Evolutionary conservation across 768 basidiomycete species (phyloP), one percentile per base, ranked within the genome.

Genomic region (Leccinum truebloodii): DNA sequence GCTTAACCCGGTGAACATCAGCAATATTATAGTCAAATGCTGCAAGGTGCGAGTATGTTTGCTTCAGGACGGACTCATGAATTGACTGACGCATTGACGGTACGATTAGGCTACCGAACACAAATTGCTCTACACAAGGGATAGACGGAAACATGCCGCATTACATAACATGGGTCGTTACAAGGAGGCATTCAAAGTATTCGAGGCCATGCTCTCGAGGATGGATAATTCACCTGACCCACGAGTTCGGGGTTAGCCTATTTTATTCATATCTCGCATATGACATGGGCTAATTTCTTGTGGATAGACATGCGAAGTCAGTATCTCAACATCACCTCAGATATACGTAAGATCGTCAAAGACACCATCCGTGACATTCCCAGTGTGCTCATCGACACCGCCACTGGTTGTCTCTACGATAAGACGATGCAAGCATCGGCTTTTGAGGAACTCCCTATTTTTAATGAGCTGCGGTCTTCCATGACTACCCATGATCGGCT

Each of bases 281-380:
- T 9, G n/a, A 1, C 3, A 1, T 39, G 7, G 7, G n/a, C 41
- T n/a, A 3, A 41, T 41, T 41, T 41, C 9, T 18, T 10, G 9
- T 10, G 2, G 18, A n/a, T 44, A 44, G 41, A n/a, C 2, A 44
- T 44, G 18, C 41, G 41, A 5, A 44, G 4, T 44, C 41, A 4
- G 9, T 44, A 44, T 44, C 41, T 44, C 2, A n/a, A 44, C 41
- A 9, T 0, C 0, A 44, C 41, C 18, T 1, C n/a, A n/a, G 0
- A n/a, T 0, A 44, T 44, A 44, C 41, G n/a, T 3, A n/a, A 0
- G 1, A n/a, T n/a, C 4, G 9, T 41, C 4, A n/a, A n/a, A n/a
- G n/a, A n/a, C n/a, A 44, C 41, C 0, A 44, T 44, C n/a, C 41
- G n/a, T 44, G 41, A 5, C 9, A 44, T 44, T 44, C 41, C 41